phyloP scores from a whole-genome alignment of 345 rosid species.

The Corymbia maculata region DNA sequence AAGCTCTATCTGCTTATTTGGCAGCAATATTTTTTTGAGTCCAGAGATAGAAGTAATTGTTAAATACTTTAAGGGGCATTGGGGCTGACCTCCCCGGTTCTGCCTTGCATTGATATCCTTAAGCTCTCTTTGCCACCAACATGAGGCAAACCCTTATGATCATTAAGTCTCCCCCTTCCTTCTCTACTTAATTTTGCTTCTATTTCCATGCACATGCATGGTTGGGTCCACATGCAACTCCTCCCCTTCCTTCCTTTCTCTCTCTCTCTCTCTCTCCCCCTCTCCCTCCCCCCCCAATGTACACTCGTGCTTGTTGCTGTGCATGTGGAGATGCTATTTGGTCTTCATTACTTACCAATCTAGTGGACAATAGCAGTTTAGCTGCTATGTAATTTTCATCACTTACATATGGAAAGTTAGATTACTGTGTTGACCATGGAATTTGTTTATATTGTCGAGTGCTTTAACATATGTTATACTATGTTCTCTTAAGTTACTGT shows the following conservation, averaged over 20 bases:
- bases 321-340: neutral
- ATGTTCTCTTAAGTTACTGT: neutral
- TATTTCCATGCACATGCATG: neutral
- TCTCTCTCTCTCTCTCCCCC: neutral
- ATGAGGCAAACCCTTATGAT: neutral
- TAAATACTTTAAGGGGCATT: neutral
- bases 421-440: neutral
- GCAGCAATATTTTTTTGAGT: neutral
- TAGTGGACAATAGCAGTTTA: neutral
- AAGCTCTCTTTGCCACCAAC: neutral
- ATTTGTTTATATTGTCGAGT: neutral
- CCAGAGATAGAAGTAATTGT: neutral
- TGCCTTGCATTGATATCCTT: neutral
- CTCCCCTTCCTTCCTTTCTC: rapidly evolving
- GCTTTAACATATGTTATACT: neutral
- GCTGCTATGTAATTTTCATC: neutral
- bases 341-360: neutral
- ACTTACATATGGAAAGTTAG: neutral
- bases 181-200: neutral
- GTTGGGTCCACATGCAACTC: neutral
- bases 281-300: neutral
- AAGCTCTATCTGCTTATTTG: neutral
- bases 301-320: neutral
- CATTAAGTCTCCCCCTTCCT: neutral
- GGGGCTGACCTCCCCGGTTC: neutral